Evolutionary conservation across 345 rosid species (phyloP).

Genomic region (Syzygium aqueum): DNA sequence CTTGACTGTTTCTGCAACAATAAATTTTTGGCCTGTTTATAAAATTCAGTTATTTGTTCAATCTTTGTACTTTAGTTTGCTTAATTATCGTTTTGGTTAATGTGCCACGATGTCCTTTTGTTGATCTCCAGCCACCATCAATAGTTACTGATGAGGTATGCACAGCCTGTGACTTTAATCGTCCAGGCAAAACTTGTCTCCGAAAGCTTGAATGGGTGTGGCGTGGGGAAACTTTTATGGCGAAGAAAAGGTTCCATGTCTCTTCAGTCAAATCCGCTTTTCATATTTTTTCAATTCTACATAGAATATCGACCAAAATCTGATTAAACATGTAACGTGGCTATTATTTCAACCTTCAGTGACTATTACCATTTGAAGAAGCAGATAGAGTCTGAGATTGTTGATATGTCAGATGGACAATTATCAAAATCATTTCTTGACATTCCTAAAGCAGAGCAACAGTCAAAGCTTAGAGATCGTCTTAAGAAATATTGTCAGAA

Average conservation of each 20-base stretch:
- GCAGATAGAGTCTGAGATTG: constrained; percentile 88
- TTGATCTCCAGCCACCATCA: constrained; percentile 77
- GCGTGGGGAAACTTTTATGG: constrained; percentile 92
- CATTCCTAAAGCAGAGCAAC: constrained; percentile 80
- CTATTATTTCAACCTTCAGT: constrained; percentile 27
- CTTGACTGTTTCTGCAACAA: background rate
- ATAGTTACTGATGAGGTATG: constrained; percentile 85
- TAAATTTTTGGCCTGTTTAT: background rate
- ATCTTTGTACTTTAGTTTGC: background rate
- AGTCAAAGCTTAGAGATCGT: constrained; percentile 68
- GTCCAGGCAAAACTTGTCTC: constrained; percentile 88
- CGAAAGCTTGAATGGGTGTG: constrained; percentile 98
- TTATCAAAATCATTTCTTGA: constrained; percentile 74
- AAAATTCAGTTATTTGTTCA: background rate
- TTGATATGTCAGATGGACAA: constrained; percentile 50
- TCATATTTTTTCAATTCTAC: background rate
- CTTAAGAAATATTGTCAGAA: constrained; percentile 85
- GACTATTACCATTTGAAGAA: constrained; percentile 90
- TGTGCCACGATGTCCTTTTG: constrained; percentile 1
- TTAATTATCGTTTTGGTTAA: background rate
- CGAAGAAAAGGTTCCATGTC: constrained; percentile 65
- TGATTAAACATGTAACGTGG: background rate
- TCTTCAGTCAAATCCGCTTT: background rate
- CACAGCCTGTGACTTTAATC: constrained; percentile 96
- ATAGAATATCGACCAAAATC: background rate